Evolutionary conservation across 495 filamentous ascomycete species (phyloP).

Genomic region (Xylaria bambusicola): DNA sequence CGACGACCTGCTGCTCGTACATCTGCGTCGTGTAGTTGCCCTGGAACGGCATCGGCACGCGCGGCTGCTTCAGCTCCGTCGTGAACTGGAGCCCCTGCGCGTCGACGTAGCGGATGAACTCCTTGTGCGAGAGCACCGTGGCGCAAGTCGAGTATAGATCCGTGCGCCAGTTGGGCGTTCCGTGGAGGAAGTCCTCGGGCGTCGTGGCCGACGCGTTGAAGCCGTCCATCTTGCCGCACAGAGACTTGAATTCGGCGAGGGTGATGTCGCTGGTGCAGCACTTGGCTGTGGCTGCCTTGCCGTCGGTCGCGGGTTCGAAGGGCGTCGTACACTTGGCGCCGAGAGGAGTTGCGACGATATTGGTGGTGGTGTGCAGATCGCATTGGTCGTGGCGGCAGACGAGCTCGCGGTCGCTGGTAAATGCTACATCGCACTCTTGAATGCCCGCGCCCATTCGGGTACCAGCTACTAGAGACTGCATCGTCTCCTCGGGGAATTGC

Average conservation of each 20-base stretch:
- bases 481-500: conserved; percentile 63
- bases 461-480: conserved; percentile 53
- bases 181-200: conserved; percentile 51
- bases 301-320: conserved; percentile 51
- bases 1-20: conserved; percentile 60
- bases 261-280: conserved; percentile 70
- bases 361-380: conserved; percentile 65
- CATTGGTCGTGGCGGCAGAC: conserved; percentile 66
- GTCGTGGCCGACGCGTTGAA: conserved; percentile 56
- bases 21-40: conserved; percentile 58
- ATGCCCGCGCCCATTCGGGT: conserved; percentile 64
- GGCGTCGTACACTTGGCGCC: conserved; percentile 62
- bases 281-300: conserved; percentile 46
- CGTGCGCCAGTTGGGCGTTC: conserved; percentile 58
- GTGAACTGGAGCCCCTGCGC: conserved; percentile 57
- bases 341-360: conserved; percentile 61
- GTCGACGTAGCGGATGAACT: conserved; percentile 56
- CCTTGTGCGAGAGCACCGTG: conserved; percentile 53
- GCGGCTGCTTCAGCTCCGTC: conserved; percentile 61
- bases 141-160: conserved; percentile 61
- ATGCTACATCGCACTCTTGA: conserved; percentile 64
- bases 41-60: conserved; percentile 63
- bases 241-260: conserved; percentile 56
- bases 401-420: conserved; percentile 60
- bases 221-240: conserved; percentile 66